Percentiles rank a stretch among this genome's conserved stretches.
Evolutionary conservation across 371 early-diverging fungal species (phyloP).

Genomic region (Lichtheimia corymbifera): DNA sequence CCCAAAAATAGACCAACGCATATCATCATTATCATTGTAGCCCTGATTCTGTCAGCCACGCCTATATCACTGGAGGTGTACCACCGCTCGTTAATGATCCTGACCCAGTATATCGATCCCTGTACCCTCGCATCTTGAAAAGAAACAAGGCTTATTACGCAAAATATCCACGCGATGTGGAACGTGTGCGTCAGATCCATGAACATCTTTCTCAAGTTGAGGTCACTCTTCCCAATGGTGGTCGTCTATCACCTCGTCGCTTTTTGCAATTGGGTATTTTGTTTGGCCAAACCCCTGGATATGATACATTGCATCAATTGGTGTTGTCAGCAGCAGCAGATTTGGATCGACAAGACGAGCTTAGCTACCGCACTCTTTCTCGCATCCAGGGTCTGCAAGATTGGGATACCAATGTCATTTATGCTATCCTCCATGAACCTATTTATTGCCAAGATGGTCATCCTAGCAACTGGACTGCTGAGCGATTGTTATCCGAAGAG

Average conservation of each 20-base stretch:
- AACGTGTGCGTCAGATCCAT: conserved; percentile 63
- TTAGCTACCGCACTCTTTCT: conserved; percentile 54
- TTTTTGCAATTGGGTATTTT: conserved; percentile 73
- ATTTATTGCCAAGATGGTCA: conserved; percentile 66
- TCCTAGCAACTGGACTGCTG: conserved; percentile 71
- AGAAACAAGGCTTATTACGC: conserved; percentile 68
- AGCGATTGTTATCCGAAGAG: conserved; percentile 49
- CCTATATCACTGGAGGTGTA: conserved; percentile 75
- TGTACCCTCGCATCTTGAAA: conserved; percentile 62
- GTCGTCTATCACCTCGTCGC: conserved; percentile 64
- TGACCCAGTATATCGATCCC: conserved; percentile 63
- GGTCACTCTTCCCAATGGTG: conserved; percentile 67
- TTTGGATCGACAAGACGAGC: conserved; percentile 44
- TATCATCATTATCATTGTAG: conserved; percentile 23
- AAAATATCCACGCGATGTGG: conserved; percentile 64
- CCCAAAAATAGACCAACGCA: not conserved
- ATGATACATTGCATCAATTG: conserved; percentile 62
- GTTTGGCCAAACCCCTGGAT: conserved; percentile 72
- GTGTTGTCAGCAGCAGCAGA: conserved; percentile 56
- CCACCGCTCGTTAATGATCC: conserved; percentile 67
- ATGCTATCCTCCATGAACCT: conserved; percentile 71
- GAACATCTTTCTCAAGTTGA: conserved; percentile 46
- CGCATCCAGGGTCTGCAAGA: conserved; percentile 42
- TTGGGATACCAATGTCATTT: conserved; percentile 68
- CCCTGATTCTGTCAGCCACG: conserved; percentile 65